Evolutionary conservation across 1,284 basidiomycete genomes (phyloP).

Genomic region (Cutaneotrichosporon daszewskae): DNA sequence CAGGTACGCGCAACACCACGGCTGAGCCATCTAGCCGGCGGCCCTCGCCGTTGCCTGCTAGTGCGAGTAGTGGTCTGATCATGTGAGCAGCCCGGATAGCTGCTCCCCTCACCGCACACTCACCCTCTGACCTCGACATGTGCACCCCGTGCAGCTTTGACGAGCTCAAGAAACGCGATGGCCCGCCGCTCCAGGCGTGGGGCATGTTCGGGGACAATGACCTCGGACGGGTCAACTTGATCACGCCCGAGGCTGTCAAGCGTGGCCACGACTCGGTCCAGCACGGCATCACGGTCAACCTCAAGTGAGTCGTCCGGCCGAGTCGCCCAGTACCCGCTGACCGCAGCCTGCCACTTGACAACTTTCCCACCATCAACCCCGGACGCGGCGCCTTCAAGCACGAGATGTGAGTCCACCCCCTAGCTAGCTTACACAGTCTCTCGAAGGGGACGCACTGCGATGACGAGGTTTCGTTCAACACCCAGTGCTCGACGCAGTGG

Average conservation of each 20-base stretch:
- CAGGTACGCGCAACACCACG: too few species aligned
- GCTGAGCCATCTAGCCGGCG: too few species aligned
- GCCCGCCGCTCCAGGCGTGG: conserved; percentile 37
- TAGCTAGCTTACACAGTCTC: conserved; percentile 7
- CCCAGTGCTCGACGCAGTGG: conserved; percentile 47
- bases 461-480: conserved; percentile 43
- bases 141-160: too few species aligned
- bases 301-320: conserved; percentile 28
- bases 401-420: conserved; percentile 18
- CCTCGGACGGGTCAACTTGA: conserved; percentile 31
- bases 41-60: too few species aligned
- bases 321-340: background rate
- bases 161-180: conserved; percentile 9
- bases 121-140: too few species aligned
- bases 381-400: conserved; percentile 13
- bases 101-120: too few species aligned
- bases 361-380: conserved; percentile 6
- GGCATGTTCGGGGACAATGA: conserved; percentile 32
- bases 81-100: too few species aligned
- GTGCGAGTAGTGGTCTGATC: too few species aligned
- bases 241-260: conserved; percentile 27
- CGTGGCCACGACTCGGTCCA: conserved; percentile 22
- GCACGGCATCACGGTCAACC: conserved; percentile 26
- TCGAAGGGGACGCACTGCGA: conserved; percentile 24
- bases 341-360: conserved; percentile 11